These are phyloP conservation scores for Rhododendron simsii DNA, from an alignment of 148 eudicot species.

Conservation along the genomic window DNA sequence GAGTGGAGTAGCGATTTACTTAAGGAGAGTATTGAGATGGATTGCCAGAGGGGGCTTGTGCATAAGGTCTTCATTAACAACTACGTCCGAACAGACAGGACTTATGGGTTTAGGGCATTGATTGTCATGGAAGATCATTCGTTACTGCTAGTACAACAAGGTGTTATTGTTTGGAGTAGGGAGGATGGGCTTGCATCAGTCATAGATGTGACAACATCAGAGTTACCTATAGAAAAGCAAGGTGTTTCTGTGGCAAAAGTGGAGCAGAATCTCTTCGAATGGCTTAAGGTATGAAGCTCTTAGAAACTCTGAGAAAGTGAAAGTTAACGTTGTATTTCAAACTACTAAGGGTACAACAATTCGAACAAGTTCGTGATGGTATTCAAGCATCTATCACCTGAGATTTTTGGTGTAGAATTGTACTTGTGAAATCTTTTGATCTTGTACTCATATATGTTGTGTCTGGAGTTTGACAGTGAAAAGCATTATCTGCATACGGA, in stretches of 20 bases:
- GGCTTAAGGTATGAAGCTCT: slow-evolving; percentile 75
- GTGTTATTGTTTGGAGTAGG: slow-evolving; percentile 91
- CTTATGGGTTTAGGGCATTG: slow-evolving; percentile 89
- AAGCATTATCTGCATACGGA: not conserved
- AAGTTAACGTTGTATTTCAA: not conserved
- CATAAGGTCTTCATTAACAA: slow-evolving; percentile 79
- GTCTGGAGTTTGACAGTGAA: not conserved
- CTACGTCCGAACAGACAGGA: slow-evolving; percentile 82
- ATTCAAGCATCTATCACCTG: not conserved
- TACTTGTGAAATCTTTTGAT: not conserved
- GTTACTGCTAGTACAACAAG: slow-evolving; percentile 83
- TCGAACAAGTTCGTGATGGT: not conserved
- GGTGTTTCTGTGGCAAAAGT: slow-evolving; percentile 98
- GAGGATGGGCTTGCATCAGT: slow-evolving; percentile 97
- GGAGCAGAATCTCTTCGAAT: slow-evolving; percentile 87
- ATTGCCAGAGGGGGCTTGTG: slow-evolving; percentile 59
- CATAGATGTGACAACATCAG: slow-evolving; percentile 81
- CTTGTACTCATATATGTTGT: not conserved
- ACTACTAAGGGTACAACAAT: not conserved
- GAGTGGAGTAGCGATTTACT: slow-evolving; percentile 57
- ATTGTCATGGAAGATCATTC: slow-evolving; percentile 99
- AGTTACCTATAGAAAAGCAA: slow-evolving; percentile 81
- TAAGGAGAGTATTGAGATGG: slow-evolving; percentile 69
- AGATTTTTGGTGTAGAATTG: not conserved
- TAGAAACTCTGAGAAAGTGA: not conserved